Conservation (phyloP, 805 yeast genomes). For the Metschnikowia bowlesiae region DNA sequence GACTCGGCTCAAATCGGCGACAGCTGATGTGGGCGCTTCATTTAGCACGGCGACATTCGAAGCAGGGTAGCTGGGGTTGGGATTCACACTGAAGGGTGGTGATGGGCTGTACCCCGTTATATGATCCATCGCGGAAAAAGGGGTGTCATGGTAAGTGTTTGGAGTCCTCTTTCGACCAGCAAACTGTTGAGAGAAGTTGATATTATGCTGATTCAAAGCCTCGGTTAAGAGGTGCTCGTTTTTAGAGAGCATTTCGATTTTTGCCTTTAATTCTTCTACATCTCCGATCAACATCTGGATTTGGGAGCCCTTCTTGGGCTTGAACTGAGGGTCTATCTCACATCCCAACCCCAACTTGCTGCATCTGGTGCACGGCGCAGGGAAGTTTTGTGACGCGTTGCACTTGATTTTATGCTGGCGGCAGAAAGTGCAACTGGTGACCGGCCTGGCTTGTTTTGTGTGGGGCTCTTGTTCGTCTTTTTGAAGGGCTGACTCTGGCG, state of each 20-base stretch:
- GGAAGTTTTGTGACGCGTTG: conserved; percentile 80
- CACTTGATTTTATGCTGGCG: conserved; percentile 93
- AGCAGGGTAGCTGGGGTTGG: not conserved
- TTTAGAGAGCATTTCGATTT: conserved; percentile 58
- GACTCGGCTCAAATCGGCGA: conserved; percentile 18
- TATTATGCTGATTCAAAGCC: conserved; percentile 47
- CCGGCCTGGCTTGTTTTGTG: conserved; percentile 56
- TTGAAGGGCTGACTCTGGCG: not conserved
- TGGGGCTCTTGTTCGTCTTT: conserved; percentile 2
- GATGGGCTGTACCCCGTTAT: conserved; percentile 12
- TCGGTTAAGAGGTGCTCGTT: conserved; percentile 67
- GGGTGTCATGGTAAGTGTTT: conserved; percentile 8
- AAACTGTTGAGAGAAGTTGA: conserved; percentile 20
- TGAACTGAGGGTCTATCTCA: conserved; percentile 85
- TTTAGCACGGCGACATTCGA: not conserved
- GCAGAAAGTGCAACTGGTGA: conserved; percentile 90
- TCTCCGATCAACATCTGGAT: conserved; percentile 80
- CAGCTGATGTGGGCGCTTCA: conserved; percentile 6
- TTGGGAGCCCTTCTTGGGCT: conserved; percentile 90
- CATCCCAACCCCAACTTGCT: conserved; percentile 74
- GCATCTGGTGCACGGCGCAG: conserved; percentile 79
- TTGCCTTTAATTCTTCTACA: conserved; percentile 71
- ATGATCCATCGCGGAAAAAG: conserved; percentile 14
- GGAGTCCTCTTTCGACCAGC: conserved; percentile 6
- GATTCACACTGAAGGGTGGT: conserved; percentile 2